These are phyloP conservation scores for Cercospora sojina DNA, from an alignment of 2,329 filamentous ascomycete species.

Conservation along the genomic window DNA sequence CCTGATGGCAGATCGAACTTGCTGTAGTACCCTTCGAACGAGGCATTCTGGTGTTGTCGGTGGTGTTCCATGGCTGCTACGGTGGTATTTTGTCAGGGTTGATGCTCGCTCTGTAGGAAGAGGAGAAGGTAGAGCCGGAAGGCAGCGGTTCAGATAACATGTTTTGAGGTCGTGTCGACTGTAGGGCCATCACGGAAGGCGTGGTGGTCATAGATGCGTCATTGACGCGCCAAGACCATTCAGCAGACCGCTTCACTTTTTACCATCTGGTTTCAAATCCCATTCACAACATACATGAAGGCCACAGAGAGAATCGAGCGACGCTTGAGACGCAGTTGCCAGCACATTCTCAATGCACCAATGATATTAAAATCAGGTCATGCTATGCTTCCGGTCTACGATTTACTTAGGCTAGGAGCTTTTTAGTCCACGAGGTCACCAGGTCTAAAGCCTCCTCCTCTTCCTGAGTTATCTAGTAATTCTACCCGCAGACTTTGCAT, in stretches of 20 bases:
- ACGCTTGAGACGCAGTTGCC: neutral
- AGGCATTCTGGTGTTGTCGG: slow-evolving; percentile 42
- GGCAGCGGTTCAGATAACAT: neutral
- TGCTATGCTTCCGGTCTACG: neutral
- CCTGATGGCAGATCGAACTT: slow-evolving; percentile 51
- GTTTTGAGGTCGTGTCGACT: neutral
- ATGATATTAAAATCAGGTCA: neutral
- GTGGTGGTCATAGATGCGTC: neutral
- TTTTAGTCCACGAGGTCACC: neutral
- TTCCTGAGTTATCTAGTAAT: neutral
- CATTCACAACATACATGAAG: neutral
- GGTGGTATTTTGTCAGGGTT: neutral
- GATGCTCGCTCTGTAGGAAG: neutral
- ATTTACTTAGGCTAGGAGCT: neutral
- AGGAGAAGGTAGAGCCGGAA: neutral
- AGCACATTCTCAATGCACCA: neutral
- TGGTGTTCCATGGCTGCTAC: slow-evolving; percentile 42
- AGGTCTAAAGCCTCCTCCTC: neutral
- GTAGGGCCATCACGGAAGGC: neutral
- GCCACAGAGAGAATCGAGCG: neutral
- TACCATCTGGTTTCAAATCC: neutral
- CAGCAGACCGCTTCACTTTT: neutral
- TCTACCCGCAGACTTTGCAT: neutral
- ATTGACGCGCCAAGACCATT: neutral
- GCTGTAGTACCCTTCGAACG: slow-evolving; percentile 54